A percentile compares a stretch with the other conserved stretches of the same genome.
These are phyloP conservation scores for Leccinum griseonigrum DNA, from an alignment of 1,284 basidiomycete genomes.

Conservation along the genomic window DNA sequence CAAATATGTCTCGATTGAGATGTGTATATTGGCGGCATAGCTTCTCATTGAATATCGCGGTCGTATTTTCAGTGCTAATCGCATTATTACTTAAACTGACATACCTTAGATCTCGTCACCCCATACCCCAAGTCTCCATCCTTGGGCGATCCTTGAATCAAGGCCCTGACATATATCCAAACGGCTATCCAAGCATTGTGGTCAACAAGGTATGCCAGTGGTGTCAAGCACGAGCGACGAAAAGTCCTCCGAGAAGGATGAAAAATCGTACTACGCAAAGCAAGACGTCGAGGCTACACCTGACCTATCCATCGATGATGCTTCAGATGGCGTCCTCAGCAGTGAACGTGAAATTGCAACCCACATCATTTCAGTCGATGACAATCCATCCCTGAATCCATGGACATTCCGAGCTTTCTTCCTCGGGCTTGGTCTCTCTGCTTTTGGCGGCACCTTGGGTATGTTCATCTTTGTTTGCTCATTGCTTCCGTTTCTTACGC, in stretches of 20 bases:
- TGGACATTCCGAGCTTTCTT: constrained; percentile 60
- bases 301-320: constrained; percentile 12
- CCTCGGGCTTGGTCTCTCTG: constrained; percentile 58
- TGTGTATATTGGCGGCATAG: neutral
- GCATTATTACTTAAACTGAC: constrained; percentile 6
- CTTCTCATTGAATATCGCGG: neutral
- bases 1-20: neutral
- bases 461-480: neutral
- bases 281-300: constrained; percentile 35
- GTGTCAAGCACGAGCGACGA: constrained; percentile 25
- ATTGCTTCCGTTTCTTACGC: neutral
- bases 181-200: neutral
- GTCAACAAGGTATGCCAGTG: neutral
- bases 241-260: constrained; percentile 25
- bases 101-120: neutral
- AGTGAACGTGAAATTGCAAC: constrained; percentile 50
- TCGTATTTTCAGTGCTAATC: neutral
- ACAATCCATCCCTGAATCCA: constrained; percentile 54
- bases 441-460: constrained; percentile 55
- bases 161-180: no score
- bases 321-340: constrained; percentile 35
- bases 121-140: neutral
- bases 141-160: constrained; percentile 4
- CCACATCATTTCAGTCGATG: constrained; percentile 50
- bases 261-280: constrained; percentile 19